Percentiles rank a stretch among this genome's conserved stretches.
These are phyloP conservation scores for Bipolaris zeicola DNA, from an alignment of 2,329 filamentous ascomycete species.

Conservation along the genomic window DNA sequence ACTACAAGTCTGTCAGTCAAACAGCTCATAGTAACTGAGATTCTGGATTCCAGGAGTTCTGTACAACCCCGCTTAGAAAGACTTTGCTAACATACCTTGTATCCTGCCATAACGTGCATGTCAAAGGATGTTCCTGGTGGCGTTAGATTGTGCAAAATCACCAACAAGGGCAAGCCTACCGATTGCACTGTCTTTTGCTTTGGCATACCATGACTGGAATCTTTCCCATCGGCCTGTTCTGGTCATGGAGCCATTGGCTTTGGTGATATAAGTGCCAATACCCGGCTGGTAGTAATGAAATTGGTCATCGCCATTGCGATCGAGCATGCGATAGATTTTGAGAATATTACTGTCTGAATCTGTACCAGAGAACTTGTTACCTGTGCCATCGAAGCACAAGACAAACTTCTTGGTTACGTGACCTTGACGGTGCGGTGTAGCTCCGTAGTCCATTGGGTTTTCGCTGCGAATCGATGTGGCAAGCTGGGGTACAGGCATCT, in stretches of 20 bases:
- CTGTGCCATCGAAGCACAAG: constrained; percentile 54
- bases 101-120: constrained; percentile 81
- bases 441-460: constrained; percentile 20
- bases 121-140: constrained; percentile 72
- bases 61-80: background rate
- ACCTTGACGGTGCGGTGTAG: constrained; percentile 12
- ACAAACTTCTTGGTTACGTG: constrained; percentile 63
- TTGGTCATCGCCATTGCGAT: constrained; percentile 66
- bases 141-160: constrained; percentile 4
- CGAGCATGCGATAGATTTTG: constrained; percentile 73
- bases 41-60: background rate
- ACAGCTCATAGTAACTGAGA: background rate
- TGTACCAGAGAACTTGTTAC: constrained; percentile 51
- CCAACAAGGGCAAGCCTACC: constrained; percentile 16
- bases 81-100: constrained; percentile 66
- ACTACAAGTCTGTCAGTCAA: constrained; percentile 28
- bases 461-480: constrained; percentile 7
- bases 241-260: constrained; percentile 55
- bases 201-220: constrained; percentile 69
- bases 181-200: constrained; percentile 78
- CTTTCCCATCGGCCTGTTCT: constrained; percentile 63
- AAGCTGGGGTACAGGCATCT: constrained; percentile 13
- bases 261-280: constrained; percentile 74
- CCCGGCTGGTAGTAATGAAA: constrained; percentile 55
- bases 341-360: constrained; percentile 58